These are phyloP conservation scores for Calocybe cyanea DNA, from an alignment of 768 basidiomycete species.

Conservation along the genomic window DNA sequence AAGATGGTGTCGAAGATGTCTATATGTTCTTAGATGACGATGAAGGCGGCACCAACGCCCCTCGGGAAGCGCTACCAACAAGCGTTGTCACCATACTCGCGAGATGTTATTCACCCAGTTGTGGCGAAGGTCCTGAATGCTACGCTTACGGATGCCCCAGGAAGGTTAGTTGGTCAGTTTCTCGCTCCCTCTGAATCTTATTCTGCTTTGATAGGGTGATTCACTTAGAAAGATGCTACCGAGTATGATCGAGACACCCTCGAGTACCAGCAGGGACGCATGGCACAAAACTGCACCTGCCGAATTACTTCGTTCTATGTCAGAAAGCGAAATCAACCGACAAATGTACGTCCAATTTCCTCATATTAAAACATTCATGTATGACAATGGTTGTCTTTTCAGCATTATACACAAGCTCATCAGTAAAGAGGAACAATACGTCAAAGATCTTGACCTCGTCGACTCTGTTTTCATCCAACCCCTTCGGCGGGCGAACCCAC, in stretches of 20 bases:
- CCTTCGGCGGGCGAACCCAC: slow-evolving; percentile 39
- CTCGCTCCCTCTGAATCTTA: background rate
- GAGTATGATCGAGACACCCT: slow-evolving; percentile 26
- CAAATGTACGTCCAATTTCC: slow-evolving; percentile 51
- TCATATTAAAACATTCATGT: background rate
- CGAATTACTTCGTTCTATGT: slow-evolving; percentile 43
- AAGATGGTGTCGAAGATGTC: slow-evolving; percentile 91
- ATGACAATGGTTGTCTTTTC: background rate
- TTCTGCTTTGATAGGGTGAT: slow-evolving; percentile 20
- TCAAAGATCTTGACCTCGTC: slow-evolving; percentile 81
- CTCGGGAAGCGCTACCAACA: slow-evolving; percentile 70
- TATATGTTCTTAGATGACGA: slow-evolving; percentile 92
- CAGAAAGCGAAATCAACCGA: slow-evolving; percentile 75
- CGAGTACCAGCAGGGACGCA: slow-evolving; percentile 44
- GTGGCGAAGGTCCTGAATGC: slow-evolving; percentile 73
- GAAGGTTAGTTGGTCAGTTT: slow-evolving; percentile 36
- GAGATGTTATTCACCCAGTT: slow-evolving; percentile 84
- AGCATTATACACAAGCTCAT: slow-evolving; percentile 88
- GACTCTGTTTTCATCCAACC: slow-evolving; percentile 62
- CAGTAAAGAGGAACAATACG: slow-evolving; percentile 84
- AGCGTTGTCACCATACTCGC: slow-evolving; percentile 87
- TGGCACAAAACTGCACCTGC: slow-evolving; percentile 46
- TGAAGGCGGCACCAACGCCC: slow-evolving; percentile 55
- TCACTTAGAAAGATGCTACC: slow-evolving; percentile 24
- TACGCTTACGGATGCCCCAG: slow-evolving; percentile 82